A percentile compares a stretch with the other conserved stretches of the same genome.
These are phyloP conservation scores for Neurospora sp. DNA, from an alignment of 2,329 filamentous ascomycete genomes.

Conservation along the genomic window DNA sequence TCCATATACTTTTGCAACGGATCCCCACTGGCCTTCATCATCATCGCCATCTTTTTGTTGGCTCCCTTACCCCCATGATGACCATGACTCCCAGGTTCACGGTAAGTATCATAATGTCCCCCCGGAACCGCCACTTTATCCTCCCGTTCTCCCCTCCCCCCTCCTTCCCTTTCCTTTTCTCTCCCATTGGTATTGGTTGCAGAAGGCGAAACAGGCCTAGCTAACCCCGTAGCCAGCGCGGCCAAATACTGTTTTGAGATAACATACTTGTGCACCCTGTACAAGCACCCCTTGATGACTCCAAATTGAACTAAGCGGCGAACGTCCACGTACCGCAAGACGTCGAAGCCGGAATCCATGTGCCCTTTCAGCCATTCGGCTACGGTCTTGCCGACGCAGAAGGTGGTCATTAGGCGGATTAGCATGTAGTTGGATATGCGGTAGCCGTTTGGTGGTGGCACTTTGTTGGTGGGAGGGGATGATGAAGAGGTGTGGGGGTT, in stretches of 20 bases:
- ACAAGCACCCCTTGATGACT: conserved; percentile 88
- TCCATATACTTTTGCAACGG: conserved; percentile 60
- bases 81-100: background rate
- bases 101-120: background rate
- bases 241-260: conserved; percentile 56
- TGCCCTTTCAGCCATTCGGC: conserved; percentile 79
- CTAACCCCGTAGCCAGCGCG: conserved; percentile 43
- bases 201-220: conserved; percentile 21
- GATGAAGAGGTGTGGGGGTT: background rate
- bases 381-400: conserved; percentile 73
- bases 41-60: conserved; percentile 1
- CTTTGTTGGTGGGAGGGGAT: background rate
- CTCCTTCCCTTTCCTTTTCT: background rate
- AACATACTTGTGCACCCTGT: conserved; percentile 86
- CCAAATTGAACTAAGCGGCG: conserved; percentile 91
- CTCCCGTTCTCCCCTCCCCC: background rate
- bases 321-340: conserved; percentile 72
- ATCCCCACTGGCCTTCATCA: conserved; percentile 27
- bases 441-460: conserved; percentile 6
- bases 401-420: conserved; percentile 74
- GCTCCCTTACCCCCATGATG: background rate
- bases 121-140: background rate
- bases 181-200: background rate
- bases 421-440: conserved; percentile 51
- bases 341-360: conserved; percentile 51